Base-by-base conservation (phyloP, 495 filamentous ascomycete species). In the Jackrogersella minutella region DNA sequence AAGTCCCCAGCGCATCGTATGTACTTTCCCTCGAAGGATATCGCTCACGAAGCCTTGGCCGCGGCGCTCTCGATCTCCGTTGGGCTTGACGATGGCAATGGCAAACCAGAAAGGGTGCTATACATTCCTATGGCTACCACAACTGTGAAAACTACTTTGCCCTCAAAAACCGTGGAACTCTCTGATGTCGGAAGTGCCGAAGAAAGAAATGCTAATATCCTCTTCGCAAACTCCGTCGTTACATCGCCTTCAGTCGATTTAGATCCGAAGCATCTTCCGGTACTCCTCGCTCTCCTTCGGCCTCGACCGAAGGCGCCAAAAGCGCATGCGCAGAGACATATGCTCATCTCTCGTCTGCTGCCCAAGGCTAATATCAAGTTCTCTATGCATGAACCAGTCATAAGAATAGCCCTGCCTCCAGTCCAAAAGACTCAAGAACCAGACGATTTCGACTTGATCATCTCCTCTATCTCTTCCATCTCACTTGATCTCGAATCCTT, bases 91-190 rank as follows among this genome's bases (percentile, higher is more conserved):
- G 92, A 97, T 76, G 91, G 92, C 22, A 84, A 87, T 13, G 90
- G 90, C 8, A 91, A 91, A 74, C 88, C 90, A 0, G 91, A 97
- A 73, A 88, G 93, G 64, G 85, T 99, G 54, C 80, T 96, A 13
- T 98, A 98, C 74, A 87, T 99, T 26, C 95, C 95, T 0, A 99
- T 99, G 96, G 91, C 94, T 22, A 99, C 95, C 4, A 96, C 93
- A 17, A 99, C 95, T 0, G 87, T 97, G 28, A 92, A 92, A 64
- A 98, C 95, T 0, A 99, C 95, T 4, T 77, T 99, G 5, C 96
- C 96, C 0, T 96, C 95, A 0, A 97, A 98, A 75, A 96, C 91
- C 0, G 88, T 99, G 10, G 89, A 92, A 74, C 84, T 91, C 19
- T 87, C 87, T 13, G 86, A 90, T 54, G 88, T 90, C 19, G 85